Evolutionary conservation across 2,329 filamentous ascomycete species (phyloP), one percentile per base, ranked within the genome.

Genomic region (Diaporthe velutina): DNA sequence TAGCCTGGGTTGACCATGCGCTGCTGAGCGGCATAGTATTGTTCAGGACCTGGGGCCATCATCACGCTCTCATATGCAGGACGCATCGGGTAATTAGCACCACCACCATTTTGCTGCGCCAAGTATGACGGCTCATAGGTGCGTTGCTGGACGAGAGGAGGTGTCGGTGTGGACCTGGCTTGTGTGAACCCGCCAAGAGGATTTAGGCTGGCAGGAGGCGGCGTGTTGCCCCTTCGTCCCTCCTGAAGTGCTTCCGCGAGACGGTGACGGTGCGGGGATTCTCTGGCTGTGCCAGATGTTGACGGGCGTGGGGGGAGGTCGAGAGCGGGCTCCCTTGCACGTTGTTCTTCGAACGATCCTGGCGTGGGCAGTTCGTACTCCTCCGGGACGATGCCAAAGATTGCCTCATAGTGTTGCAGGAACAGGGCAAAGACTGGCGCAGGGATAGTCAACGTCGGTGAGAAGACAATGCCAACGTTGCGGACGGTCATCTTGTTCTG

Each of bases 401-500:
- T 96, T 55, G 89, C 90, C 77, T 94, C 90, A 81, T 95, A 98
- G 80, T 98, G 96, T 77, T 97, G 96, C 74, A 99, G 88, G 83
- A 99, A 97, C 83, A 97, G 90, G 4, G 96, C 95, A 82, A 99
- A 98, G 15, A 99, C 93, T 0, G 96, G 96, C 0, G 95, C 95
- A 0, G 97, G 96, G 57, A 99, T 98, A 83, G 98, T 98, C 71
- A 99, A 89, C 0, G 97, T 98, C 0, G 97, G 97, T 22, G 97
- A 98, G 83, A 99, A 99, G 73, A 99, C 96, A 79, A 99, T 98
- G 77, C 97, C 96, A 72, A 99, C 95, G 81, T 99, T 99, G 78
- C 96, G 93, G 71, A 98, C 94, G 15, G 94, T 98, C 97, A 99
- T 99, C 88, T 98, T 98, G 87, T 99, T 99, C 76, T 93, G 88